phyloP scores from a whole-genome alignment of 495 filamentous ascomycete genomes.

The Penicillium psychrofluorescens region DNA sequence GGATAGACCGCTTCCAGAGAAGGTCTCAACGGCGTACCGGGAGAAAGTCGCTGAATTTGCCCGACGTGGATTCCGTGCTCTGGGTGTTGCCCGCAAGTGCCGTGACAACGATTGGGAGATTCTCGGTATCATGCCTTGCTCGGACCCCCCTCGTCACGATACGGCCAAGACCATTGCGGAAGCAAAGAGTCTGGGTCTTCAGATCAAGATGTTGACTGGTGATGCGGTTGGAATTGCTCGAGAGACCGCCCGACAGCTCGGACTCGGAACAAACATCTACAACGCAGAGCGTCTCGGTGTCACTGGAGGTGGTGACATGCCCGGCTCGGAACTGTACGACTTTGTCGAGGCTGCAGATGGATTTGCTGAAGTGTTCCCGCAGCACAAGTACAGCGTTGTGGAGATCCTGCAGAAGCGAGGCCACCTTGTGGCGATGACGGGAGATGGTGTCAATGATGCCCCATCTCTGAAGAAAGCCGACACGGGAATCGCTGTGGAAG shows the following conservation, averaged over 20 bases:
- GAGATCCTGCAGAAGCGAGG: conserved; percentile 93
- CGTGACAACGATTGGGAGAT: conserved; percentile 76
- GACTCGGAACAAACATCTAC: conserved; percentile 90
- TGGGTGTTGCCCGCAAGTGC: conserved; percentile 84
- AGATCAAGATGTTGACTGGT: conserved; percentile 96
- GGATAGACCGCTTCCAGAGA: conserved; percentile 65
- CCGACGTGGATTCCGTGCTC: conserved; percentile 82
- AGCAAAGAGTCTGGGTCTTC: conserved; percentile 78
- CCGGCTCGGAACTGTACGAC: conserved; percentile 86
- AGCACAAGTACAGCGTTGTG: conserved; percentile 96
- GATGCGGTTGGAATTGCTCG: conserved; percentile 89
- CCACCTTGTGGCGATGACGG: conserved; percentile 95
- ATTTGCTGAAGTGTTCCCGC: conserved; percentile 90
- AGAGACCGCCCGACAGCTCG: conserved; percentile 83
- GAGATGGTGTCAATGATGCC: conserved; percentile 96
- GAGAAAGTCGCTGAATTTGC: conserved; percentile 88
- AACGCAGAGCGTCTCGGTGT: conserved; percentile 82
- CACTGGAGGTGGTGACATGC: conserved; percentile 82
- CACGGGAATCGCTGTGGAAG: conserved; percentile 81
- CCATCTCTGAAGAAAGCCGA: conserved; percentile 95
- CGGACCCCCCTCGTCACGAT: conserved; percentile 84
- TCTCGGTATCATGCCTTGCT: conserved; percentile 90
- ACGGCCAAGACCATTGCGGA: conserved; percentile 86
- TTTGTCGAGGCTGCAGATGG: conserved; percentile 94
- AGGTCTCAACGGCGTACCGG: conserved; percentile 73